Base-by-base conservation (phyloP, 2,329 filamentous ascomycete genomes). In the Diaporthe nobilis region DNA sequence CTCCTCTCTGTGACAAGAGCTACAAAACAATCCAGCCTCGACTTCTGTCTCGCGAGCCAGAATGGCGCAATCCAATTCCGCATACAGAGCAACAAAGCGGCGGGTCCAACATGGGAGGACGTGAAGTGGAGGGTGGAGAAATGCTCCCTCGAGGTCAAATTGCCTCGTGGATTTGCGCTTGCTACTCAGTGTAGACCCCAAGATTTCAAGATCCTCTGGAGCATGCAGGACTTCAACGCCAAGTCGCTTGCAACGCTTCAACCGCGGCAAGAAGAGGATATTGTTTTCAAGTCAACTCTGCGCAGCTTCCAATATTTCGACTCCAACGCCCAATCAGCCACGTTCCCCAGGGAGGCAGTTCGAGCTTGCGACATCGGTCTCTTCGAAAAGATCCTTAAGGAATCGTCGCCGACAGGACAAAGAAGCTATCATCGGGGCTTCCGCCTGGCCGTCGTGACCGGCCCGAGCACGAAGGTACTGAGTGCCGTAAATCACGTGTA, bases 231-330 rank as follows among this genome's bases (percentile, higher is more conserved):
- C 76, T 96, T 97, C 82, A 94, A 94, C 37, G 90, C 90, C 78
- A 95, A 94, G 80, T 91, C 96, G 2, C 93, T 95, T 80, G 88
- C 89, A 37, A 94, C 91, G 71, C 87, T 98, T 57, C 91, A 91
- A 49, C 91, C 92, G 9, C 90, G 91, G 55, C 87, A 88, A 42
- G 93, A 94, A 71, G 96, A 98, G 84, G 87, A 87, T 2, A 84
- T 93, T 74, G 87, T 94, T 2, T 95, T 94, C 81, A 91, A 93
- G 79, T 89, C 91, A 10, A 92, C 90, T 1, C 85, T 98, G 12
- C 91, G 91, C 60, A 90, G 92, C 37, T 95, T 97, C 78, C 94
- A 96, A 80, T 97, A 96, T 82, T 93, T 95, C 80, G 95, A 97
- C 80, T 88, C 92, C 1, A 90, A 91, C 79, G 87, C 91, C n/a